phyloP scores from a whole-genome alignment of 2,329 filamentous ascomycete genomes.

The Scedosporium boydii region DNA sequence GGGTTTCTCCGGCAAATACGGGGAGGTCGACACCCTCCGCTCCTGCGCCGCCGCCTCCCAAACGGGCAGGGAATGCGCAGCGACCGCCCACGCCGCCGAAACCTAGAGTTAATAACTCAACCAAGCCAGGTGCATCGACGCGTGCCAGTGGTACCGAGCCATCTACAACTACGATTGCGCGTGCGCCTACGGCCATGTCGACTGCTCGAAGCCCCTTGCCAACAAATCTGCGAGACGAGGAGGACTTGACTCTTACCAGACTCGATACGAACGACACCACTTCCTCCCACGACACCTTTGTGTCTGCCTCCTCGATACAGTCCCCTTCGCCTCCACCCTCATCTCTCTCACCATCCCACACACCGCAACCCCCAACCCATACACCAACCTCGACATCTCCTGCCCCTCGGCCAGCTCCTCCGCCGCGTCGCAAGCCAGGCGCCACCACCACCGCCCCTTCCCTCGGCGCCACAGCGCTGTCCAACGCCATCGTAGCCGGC shows the following conservation, averaged over 20 bases:
- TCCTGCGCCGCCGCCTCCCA: not conserved
- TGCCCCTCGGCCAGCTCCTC: slow-evolving; percentile 13
- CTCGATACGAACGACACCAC: slow-evolving; percentile 16
- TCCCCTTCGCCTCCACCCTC: slow-evolving; percentile 19
- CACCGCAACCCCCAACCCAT: slow-evolving; percentile 14
- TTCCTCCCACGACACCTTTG: slow-evolving; percentile 38
- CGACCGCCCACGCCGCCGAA: slow-evolving; percentile 28
- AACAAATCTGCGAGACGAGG: not conserved
- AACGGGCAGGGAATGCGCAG: slow-evolving; percentile 6
- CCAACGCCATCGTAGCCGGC: slow-evolving; percentile 66
- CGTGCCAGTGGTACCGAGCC: no score
- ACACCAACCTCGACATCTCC: slow-evolving; percentile 8
- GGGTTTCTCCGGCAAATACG: not conserved
- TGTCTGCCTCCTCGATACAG: slow-evolving; percentile 27
- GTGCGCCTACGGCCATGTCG: not conserved
- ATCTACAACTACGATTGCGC: not conserved
- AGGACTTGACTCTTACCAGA: not conserved
- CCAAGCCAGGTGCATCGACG: not conserved
- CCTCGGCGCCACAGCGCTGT: slow-evolving; percentile 54
- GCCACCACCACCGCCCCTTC: slow-evolving; percentile 5
- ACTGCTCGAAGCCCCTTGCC: not conserved
- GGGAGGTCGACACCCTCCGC: not conserved
- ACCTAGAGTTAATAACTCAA: slow-evolving; percentile 15
- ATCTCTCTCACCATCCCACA: slow-evolving; percentile 12
- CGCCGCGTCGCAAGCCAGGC: slow-evolving; percentile 7